phyloP scores from a whole-genome alignment of 2,329 filamentous ascomycete species.

The Alternaria postmessia region DNA sequence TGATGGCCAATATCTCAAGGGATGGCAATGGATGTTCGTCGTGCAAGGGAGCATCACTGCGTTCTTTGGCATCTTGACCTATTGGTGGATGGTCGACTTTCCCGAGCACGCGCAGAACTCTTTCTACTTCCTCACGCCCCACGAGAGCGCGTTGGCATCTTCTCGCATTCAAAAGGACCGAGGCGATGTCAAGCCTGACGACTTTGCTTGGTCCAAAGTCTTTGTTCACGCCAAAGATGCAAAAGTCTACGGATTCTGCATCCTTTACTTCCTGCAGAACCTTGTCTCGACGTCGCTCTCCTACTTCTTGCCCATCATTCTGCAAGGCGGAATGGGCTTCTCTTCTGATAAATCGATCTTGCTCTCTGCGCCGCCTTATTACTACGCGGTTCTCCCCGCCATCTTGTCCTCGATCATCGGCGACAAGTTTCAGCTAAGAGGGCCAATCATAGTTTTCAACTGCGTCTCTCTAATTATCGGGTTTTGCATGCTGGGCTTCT shows the following conservation, averaged over 20 bases:
- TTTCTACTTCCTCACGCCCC: conserved; percentile 64
- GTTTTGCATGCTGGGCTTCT: conserved; percentile 72
- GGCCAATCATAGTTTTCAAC: conserved; percentile 72
- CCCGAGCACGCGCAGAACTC: conserved; percentile 67
- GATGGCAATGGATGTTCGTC: conserved; percentile 67
- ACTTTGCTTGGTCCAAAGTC: conserved; percentile 64
- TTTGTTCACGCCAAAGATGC: conserved; percentile 65
- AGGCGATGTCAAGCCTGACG: conserved; percentile 65
- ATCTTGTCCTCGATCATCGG: conserved; percentile 69
- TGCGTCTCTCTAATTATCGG: conserved; percentile 67
- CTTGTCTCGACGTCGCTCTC: conserved; percentile 70
- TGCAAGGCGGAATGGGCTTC: conserved; percentile 59
- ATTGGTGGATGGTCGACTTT: conserved; percentile 76
- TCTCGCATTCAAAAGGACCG: conserved; percentile 68
- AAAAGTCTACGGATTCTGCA: conserved; percentile 71
- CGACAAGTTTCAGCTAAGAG: conserved; percentile 67
- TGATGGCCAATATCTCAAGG: conserved; percentile 64
- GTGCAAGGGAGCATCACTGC: conserved; percentile 69
- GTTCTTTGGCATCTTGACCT: conserved; percentile 67
- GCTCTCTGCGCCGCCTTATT: conserved; percentile 72
- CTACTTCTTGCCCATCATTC: conserved; percentile 71
- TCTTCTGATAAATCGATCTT: conserved; percentile 60
- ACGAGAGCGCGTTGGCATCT: conserved; percentile 65
- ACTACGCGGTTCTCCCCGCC: conserved; percentile 71
- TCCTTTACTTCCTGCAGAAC: conserved; percentile 72